phyloP scores from a whole-genome alignment of 1,284 basidiomycete species.

The Apiotrichum mycotoxinovorans region DNA sequence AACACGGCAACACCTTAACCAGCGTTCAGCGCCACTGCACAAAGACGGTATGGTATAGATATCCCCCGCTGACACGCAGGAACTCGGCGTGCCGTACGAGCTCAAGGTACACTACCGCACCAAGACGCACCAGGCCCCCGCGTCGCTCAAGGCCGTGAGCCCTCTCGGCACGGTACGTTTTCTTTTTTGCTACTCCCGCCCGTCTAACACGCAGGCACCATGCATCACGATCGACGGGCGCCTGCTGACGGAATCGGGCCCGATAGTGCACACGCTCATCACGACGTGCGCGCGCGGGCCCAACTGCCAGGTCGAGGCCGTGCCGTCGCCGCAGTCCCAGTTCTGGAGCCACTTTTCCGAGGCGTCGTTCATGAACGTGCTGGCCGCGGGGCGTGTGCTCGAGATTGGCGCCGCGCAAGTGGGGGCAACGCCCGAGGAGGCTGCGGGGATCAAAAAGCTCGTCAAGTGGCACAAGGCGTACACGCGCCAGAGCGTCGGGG shows the following conservation, averaged over 20 bases:
- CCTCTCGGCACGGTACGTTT: constrained; percentile 32
- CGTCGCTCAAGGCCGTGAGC: constrained; percentile 23
- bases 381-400: constrained; percentile 30
- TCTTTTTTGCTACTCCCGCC: background rate
- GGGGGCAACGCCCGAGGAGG: constrained; percentile 17
- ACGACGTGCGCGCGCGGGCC: background rate
- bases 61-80: constrained; percentile 22
- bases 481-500: background rate
- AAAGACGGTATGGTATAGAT: too few relatives aligned
- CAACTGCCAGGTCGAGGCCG: constrained; percentile 15
- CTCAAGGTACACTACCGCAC: constrained; percentile 36
- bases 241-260: constrained; percentile 35
- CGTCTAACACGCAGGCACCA: constrained; percentile 23
- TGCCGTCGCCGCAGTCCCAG: constrained; percentile 18
- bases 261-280: constrained; percentile 34
- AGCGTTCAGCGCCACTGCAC: too few relatives aligned
- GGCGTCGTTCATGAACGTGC: constrained; percentile 35
- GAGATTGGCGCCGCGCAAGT: constrained; percentile 5
- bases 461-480: constrained; percentile 20
- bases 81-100: constrained; percentile 34
- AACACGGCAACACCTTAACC: too few relatives aligned
- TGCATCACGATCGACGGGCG: constrained; percentile 31
- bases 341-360: constrained; percentile 44
- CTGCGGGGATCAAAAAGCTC: constrained; percentile 23
- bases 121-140: constrained; percentile 23